phyloP scores from a whole-genome alignment of 768 basidiomycete species.

The Dioszegia crocea region DNA sequence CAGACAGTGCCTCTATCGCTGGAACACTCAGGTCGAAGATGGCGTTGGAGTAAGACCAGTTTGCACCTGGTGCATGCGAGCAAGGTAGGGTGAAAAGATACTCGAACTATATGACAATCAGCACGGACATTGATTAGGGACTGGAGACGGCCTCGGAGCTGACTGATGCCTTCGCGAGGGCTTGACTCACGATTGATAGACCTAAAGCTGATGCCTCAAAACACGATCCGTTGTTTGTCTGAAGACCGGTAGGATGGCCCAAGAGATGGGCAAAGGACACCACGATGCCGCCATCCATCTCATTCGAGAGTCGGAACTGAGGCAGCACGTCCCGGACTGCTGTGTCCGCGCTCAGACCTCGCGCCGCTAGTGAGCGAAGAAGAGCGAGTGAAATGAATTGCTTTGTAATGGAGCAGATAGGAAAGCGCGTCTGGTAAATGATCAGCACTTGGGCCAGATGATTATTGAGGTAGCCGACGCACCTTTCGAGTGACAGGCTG shows the following conservation, averaged over 20 bases:
- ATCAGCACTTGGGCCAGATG: neutral
- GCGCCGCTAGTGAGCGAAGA: neutral
- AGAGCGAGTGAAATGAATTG: neutral
- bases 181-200: neutral
- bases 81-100: neutral
- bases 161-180: no score
- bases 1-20: neutral
- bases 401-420: neutral
- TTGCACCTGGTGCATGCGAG: neutral
- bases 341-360: neutral
- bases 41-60: neutral
- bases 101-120: neutral
- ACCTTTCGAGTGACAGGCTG: neutral
- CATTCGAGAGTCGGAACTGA: neutral
- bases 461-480: neutral
- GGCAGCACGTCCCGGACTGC: neutral
- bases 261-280: neutral
- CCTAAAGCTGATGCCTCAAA: neutral
- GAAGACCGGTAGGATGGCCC: neutral
- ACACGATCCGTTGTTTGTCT: neutral
- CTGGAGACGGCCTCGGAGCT: neutral
- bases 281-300: neutral
- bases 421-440: neutral
- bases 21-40: neutral
- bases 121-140: neutral